phyloP scores from a whole-genome alignment of 352 stramenopile species.

The Pythium sukuiense region DNA sequence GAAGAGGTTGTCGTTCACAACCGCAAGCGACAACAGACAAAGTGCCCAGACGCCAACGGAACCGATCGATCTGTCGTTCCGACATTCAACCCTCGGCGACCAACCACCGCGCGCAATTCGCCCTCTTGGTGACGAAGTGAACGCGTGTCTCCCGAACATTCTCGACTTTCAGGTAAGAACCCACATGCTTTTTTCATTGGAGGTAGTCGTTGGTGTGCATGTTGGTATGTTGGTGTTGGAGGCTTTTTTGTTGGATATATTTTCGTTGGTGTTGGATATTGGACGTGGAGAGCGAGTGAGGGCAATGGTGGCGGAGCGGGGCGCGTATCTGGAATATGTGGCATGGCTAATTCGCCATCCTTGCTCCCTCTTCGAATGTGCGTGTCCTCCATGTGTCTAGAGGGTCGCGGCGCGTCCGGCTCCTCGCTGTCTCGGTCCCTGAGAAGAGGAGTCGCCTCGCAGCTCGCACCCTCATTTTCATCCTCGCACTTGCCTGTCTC shows the following conservation, averaged over 20 bases:
- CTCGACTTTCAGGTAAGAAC: conserved; percentile 17
- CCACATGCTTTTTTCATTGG: neutral
- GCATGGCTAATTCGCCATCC: neutral
- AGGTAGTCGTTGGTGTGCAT: neutral
- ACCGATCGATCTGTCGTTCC: neutral
- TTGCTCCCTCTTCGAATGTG: conserved; percentile 6
- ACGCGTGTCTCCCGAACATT: neutral
- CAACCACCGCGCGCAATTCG: conserved; percentile 15
- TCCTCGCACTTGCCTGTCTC: neutral
- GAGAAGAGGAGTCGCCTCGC: neutral
- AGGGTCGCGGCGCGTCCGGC: neutral
- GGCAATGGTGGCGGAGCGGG: conserved; percentile 3
- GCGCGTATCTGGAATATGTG: conserved; percentile 4
- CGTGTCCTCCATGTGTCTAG: neutral
- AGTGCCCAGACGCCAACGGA: neutral
- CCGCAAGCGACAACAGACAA: neutral
- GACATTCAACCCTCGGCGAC: neutral
- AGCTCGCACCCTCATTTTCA: neutral
- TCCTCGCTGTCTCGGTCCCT: neutral
- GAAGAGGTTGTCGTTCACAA: conserved; percentile 24
- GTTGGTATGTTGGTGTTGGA: conserved; percentile 11
- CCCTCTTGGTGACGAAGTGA: neutral
- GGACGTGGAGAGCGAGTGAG: conserved; percentile 13
- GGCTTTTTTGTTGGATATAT: neutral
- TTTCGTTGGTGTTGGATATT: neutral